Evolutionary conservation across 306 rosid species (phyloP), one percentile per base, ranked within the genome.

Genomic region (Cicer bijugum): DNA sequence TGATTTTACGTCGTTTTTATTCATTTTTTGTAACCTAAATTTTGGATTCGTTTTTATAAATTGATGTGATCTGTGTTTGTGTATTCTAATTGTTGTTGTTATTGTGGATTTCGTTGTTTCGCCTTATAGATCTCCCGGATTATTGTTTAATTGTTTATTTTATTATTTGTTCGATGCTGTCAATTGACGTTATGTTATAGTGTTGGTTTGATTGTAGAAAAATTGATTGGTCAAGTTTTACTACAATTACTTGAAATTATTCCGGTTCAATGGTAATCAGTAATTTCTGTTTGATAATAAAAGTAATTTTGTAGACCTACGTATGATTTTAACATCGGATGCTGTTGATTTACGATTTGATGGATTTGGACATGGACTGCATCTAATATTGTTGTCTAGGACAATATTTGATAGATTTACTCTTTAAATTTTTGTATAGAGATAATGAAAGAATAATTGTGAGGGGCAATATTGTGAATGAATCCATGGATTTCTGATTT

Each of bases 201-300:
- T 35, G 69, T 28, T 17, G 60, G 17, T 55, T 58, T 74, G 3
- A 11, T 9, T 14, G 56, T 47, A 64, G 71, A 59, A 35, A 47
- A 40, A 9, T 37, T 61, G 5, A 11, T 50, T 58, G 67, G n/a
- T n/a, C n/a, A n/a, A n/a, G n/a, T n/a, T n/a, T n/a, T n/a, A n/a
- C n/a, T n/a, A n/a, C n/a, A n/a, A n/a, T n/a, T n/a, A n/a, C n/a
- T n/a, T n/a, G n/a, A n/a, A 28, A 28, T 28, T 28, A 28, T 3
- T 3, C 5, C 4, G 35, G 0, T 28, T 28, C 35, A 0, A 28
- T 28, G 35, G 5, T 28, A 28, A 28, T 28, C 2, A 8, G 9
- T 7, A 8, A 8, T 42, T 42, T 42, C 45, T 8, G 10, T 42
- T 42, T 4, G 1, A 23, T 57, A 5, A 23, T 58, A 2, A 58